Base-by-base conservation (phyloP, 371 early-diverging fungal species). In the Zopfochytrium polystomum region DNA sequence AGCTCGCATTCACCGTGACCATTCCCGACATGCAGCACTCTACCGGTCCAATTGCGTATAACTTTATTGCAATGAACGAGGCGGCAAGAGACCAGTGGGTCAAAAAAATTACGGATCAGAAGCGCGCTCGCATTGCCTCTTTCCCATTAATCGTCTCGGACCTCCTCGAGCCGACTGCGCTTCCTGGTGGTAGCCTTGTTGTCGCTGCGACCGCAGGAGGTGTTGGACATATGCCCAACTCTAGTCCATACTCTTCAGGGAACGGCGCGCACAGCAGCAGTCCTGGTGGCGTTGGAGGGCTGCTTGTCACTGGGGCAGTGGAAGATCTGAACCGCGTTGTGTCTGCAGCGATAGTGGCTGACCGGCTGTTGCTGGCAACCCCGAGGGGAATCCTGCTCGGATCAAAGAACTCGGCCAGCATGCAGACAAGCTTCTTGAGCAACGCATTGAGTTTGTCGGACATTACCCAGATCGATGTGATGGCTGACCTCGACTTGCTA, bases 21-120 rank as follows among this genome's bases (percentile, higher is more conserved):
- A n/a, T n/a, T n/a, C n/a, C n/a, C 11, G 23, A 20, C 1, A 26
- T n/a, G 18, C 22, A 20, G 23, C 13, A 22, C 25, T 25, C 32
- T 6, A n/a, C 20, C 23, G 33, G 5, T n/a, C 11, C 25, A 1
- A 43, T 20, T 23, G 15, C 55, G 15, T 52, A 58, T 34, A 33
- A 54, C 23, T 54, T 59, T 31, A 13, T 13, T 11, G 31, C 42
- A 2, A 32, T 22, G 22, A 23, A 35, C n/a, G 55, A 52, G 6
- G 25, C 34, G 22, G n/a, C 6, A 5, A 43, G 53, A 15, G 65
- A 65, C 2, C 5, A 18, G 5, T 65, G 58, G 58, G 26, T 59
- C 15, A 52, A 54, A 53, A 47, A 52, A 23, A 59, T 65, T 38
- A 35, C 53, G 27, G 31, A 45, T 22, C 59, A 52, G n/a, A 20